Evolutionary conservation across 352 stramenopile species (phyloP).

Genomic region (Globisporangium sylvaticum): DNA sequence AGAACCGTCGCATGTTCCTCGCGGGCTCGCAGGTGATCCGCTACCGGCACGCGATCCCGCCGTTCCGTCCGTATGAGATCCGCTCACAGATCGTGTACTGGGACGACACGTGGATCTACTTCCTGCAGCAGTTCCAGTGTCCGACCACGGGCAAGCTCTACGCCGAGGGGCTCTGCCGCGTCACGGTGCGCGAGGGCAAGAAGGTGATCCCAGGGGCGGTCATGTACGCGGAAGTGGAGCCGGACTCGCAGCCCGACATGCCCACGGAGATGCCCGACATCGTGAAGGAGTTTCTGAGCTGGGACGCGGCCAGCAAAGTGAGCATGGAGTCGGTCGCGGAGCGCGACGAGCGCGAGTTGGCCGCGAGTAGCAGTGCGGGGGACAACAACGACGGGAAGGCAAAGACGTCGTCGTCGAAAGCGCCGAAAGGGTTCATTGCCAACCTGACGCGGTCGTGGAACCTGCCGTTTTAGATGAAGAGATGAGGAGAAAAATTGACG

Average conservation of each 20-base stretch:
- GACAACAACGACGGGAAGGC: not conserved
- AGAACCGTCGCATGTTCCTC: constrained; percentile 60
- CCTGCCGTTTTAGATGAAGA: constrained; percentile 23
- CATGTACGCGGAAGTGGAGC: constrained; percentile 24
- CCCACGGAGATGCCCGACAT: constrained; percentile 4
- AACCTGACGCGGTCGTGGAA: constrained; percentile 46
- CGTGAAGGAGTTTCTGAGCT: constrained; percentile 6
- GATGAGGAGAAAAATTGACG: not conserved
- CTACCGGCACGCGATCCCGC: constrained; percentile 53
- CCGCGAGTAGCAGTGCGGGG: constrained; percentile 3
- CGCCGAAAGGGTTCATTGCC: constrained; percentile 21
- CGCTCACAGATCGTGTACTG: constrained; percentile 47
- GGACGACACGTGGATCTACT: constrained; percentile 60
- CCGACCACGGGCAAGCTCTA: constrained; percentile 44
- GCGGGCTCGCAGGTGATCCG: constrained; percentile 58
- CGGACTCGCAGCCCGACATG: not conserved
- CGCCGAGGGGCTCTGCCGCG: constrained; percentile 46
- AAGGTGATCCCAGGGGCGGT: constrained; percentile 24
- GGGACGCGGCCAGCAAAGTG: constrained; percentile 29
- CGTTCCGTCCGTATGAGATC: constrained; percentile 61
- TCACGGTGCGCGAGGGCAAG: constrained; percentile 25
- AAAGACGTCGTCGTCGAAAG: not conserved
- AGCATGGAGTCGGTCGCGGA: constrained; percentile 25
- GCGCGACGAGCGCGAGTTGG: constrained; percentile 13
- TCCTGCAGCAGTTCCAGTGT: constrained; percentile 60